Base-by-base conservation (phyloP, 805 yeast species). In the Komagataella ulmi region DNA sequence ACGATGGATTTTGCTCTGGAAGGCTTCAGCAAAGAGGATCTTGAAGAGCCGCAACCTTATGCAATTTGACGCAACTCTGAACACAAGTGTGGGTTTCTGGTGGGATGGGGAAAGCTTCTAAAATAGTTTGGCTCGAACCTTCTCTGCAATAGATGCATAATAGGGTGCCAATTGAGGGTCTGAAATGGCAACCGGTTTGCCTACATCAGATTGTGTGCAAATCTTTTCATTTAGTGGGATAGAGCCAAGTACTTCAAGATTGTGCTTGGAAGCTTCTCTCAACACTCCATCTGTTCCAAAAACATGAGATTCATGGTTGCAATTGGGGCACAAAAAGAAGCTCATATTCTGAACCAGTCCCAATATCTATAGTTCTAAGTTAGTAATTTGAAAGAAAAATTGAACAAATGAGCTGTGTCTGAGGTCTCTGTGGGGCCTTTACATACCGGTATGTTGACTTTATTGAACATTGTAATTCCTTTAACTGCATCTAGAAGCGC, bases 261-360 rank as follows among this genome's bases (percentile, higher is more conserved):
- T 71, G 48, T 72, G 69, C 46, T 66, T 65, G 49, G 69, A 59
- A 52, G 81, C 82, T 53, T 74, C 75, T 23, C 61, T 57, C 1
- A 76, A 72, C 0, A 77, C 80, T 2, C 86, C 88, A 24, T 78
- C 82, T 6, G 71, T 61, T 0, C 95, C 95, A 67, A 88, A 88
- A 1, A 88, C 72, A 58, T 84, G 91, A 8, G 84, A 72, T 55
- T 81, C 82, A 57, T 84, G 89, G 49, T 70, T 62, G 60, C 96
- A 88, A 54, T 84, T 80, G 3, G 95, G 88, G 59, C 96, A 88
- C 6, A 77, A 61, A 60, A 73, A 86, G 56, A 76, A 76, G 56
- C 91, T 83, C 96, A 88, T 88, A 61, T 88, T 88, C 59, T 87
- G 87, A 0, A 88, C 88, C 55, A 87, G 61, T 0, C 96, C 96